Conservation (phyloP, 2,329 filamentous ascomycete species). For the Alternaria viburni region DNA sequence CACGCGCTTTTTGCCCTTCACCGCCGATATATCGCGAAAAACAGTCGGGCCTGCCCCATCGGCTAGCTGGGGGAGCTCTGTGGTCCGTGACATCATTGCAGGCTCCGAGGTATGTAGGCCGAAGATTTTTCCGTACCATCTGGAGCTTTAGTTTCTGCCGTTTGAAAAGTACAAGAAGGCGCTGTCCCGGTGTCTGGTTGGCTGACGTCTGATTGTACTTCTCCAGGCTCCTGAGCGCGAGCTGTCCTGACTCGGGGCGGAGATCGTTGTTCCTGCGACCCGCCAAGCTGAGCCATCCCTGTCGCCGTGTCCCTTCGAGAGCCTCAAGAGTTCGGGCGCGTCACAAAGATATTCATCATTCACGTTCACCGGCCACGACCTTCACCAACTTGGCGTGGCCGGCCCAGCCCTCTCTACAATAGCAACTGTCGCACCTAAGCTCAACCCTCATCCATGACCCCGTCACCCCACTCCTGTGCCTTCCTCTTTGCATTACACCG, state of each 20-base stretch:
- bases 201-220: slow-evolving; percentile 4
- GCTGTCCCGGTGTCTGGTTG: slow-evolving; percentile 4
- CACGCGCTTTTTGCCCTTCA: slow-evolving; percentile 8
- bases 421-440: slow-evolving; percentile 11
- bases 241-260: slow-evolving; percentile 19
- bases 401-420: slow-evolving; percentile 17
- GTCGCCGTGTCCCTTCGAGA: slow-evolving; percentile 26
- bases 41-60: slow-evolving; percentile 16
- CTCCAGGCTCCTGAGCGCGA: slow-evolving; percentile 5
- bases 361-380: slow-evolving; percentile 30
- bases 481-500: slow-evolving; percentile 31
- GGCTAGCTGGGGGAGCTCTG: slow-evolving; percentile 20
- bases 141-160: not conserved
- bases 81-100: slow-evolving; percentile 38
- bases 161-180: slow-evolving; percentile 6
- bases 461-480: slow-evolving; percentile 33
- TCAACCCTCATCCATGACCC: slow-evolving; percentile 33
- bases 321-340: slow-evolving; percentile 30
- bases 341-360: slow-evolving; percentile 36
- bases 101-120: slow-evolving; percentile 32
- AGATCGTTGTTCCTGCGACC: slow-evolving; percentile 25
- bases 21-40: slow-evolving; percentile 7
- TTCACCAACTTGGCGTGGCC: slow-evolving; percentile 36
- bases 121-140: slow-evolving; percentile 17
- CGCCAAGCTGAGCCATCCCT: slow-evolving; percentile 22